Evolutionary conservation across 768 basidiomycete species (phyloP), one percentile per base, ranked within the genome.

Genomic region (Boletellus ananas): DNA sequence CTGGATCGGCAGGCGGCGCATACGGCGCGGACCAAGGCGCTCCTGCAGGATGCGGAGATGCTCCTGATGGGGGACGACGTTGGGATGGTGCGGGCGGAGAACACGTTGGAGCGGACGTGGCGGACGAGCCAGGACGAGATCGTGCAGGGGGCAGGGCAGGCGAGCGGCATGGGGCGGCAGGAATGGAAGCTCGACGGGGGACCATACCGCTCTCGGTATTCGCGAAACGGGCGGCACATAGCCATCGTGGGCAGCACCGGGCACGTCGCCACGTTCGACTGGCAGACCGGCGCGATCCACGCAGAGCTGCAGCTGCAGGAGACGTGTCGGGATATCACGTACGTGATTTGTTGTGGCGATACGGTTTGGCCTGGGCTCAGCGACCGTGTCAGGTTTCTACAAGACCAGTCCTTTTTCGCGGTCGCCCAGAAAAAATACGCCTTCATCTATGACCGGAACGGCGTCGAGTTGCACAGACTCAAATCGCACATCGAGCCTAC

Each of bases 361-460:
- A 29, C 23, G 18, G 1, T 12, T 21, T 16, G 44, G 5, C 5
- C 27, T 14, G 20, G 37, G 14, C 39, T 43, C n/a, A 49, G 8
- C 45, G 13, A 20, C 21, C 14, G 34, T 7, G 8, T 29, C 47
- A 94, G 89, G 16, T 97, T 93, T 62, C 71, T 99, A 7, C 94
- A 97, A 62, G 90, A 95, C 56, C 90, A 96, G 45, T 86, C 89
- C 0, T 90, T 86, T 68, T 93, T 87, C 61, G 95, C 95, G 2
- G 94, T 96, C 9, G 95, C 95, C 0, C 95, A 99, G 70, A 90
- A 91, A 69, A 89, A 93, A 75, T 90, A 95, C 64, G 90, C 88
- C 16, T 99, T 90, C 69, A 92, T 99, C 39, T 98, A 99, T 56
- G 96, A 98, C 69, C 80, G 85, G 29, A 81, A 92, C 57, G 95